Evolutionary conservation across 768 basidiomycete genomes (phyloP).

Genomic region (Mycena galopus): DNA sequence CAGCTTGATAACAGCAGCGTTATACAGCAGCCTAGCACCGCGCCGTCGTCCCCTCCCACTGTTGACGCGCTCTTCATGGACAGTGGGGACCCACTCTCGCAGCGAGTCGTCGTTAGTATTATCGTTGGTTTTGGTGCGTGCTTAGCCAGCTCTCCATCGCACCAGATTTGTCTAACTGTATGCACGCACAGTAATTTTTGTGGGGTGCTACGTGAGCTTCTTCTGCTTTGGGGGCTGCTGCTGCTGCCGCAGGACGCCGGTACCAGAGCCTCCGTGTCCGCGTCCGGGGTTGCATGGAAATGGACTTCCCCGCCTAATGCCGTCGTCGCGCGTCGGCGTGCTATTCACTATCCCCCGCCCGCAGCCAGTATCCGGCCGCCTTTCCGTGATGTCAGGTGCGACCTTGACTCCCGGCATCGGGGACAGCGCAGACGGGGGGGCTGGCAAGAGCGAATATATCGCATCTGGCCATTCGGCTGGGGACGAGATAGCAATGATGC

Average conservation of each 20-base stretch:
- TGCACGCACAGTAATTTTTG: slow-evolving; percentile 3
- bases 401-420: not conserved
- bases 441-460: not conserved
- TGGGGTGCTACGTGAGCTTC: not conserved
- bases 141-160: not conserved
- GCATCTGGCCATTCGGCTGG: not conserved
- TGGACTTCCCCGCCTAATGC: too few species aligned
- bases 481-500: not conserved
- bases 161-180: not conserved
- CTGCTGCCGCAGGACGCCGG: not conserved
- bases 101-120: not conserved
- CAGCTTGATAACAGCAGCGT: not conserved
- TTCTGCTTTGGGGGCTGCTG: slow-evolving; percentile 5
- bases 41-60: not conserved
- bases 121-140: slow-evolving; percentile 4
- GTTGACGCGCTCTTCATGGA: not conserved
- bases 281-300: not conserved
- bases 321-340: too few species aligned
- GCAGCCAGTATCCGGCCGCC: not conserved
- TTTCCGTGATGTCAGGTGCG: not conserved
- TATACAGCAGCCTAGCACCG: not conserved
- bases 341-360: too few species aligned
- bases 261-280: too few species aligned
- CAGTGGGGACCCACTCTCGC: not conserved
- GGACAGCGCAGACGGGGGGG: not conserved